phyloP scores from a whole-genome alignment of 225 moss, liverwort and hornwort species.

The Straminergon stramineum region DNA sequence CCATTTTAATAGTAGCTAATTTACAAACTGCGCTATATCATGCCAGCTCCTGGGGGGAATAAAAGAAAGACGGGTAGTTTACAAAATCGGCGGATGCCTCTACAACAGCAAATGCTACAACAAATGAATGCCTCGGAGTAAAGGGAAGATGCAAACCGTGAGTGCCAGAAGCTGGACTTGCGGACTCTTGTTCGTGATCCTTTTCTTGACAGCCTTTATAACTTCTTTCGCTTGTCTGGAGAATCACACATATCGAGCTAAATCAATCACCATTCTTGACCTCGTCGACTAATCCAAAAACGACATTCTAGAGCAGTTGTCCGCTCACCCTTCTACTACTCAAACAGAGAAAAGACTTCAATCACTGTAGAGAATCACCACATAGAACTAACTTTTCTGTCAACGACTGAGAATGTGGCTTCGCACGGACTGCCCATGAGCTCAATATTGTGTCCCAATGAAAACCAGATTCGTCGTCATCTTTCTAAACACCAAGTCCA shows the following conservation, averaged over 20 bases:
- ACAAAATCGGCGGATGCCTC: neutral
- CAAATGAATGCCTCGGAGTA: neutral
- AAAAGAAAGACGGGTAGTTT: neutral
- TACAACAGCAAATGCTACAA: neutral
- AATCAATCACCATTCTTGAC: neutral
- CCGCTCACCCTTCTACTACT: neutral
- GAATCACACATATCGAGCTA: neutral
- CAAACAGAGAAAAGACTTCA: neutral
- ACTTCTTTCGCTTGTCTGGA: conserved; percentile 67
- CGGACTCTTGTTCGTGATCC: conserved; percentile 52
- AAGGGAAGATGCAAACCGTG: conserved; percentile 25
- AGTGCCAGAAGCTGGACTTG: conserved; percentile 71
- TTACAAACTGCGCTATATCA: neutral
- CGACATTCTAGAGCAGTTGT: neutral
- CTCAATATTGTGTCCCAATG: neutral
- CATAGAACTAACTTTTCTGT: neutral
- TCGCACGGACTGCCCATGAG: neutral
- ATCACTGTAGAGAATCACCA: neutral
- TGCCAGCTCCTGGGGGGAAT: neutral
- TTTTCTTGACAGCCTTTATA: conserved; percentile 72
- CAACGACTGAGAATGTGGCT: neutral
- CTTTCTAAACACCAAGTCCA: neutral
- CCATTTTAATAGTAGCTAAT: neutral
- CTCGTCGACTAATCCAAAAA: neutral
- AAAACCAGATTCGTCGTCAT: neutral